Base-by-base conservation (phyloP, 108 stramenopile species). In the Poteriospumella lacustris region DNA sequence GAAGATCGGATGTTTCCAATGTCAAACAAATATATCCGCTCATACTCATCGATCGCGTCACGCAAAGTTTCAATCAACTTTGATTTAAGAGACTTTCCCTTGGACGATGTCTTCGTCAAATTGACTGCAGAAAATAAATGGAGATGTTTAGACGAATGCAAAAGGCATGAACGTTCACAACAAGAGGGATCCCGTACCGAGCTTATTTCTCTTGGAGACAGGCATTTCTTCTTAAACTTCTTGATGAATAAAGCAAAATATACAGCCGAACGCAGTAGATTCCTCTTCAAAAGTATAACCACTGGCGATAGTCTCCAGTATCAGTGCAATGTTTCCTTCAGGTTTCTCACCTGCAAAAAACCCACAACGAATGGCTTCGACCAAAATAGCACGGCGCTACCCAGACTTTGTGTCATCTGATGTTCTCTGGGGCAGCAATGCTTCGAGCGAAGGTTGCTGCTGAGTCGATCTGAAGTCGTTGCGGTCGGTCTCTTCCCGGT, bases 1-100 rank as follows among this genome's bases (percentile, higher is more conserved):
- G 88, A 92, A 79, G 91, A 91, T 68, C 96, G 79, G 92, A 97
- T 93, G 78, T 97, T 97, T 78, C 94, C 94, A 75, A 88, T 95
- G 41, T 89, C 89, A 82, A 97, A 97, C 12, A 97, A 81, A 79
- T 92, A 97, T 15, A 97, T 38, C 26, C 87, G 76, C 64, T 92
- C 85, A 83, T 91, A 90, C 38, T 78, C 79, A 68, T 95, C 96
- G 44, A 97, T 88, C 39, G 89, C 89, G 58, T 90, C 84, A 15
- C 96, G 91, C 5, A 97, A 87, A 44, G 90, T 88, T 29, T 92
- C 86, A 44, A 95, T 89, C 43, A 89, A 90, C 36, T 79, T 83
- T 38, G 90, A 82, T 85, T 97, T 97, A 81, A 94, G 94, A 43
- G 94, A 93, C 28, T 94, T 86, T 29, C 92, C 95, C 78, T 94